Percentiles rank a stretch among this genome's conserved stretches.
phyloP scores from a whole-genome alignment of 345 rosid species.

The Eucalyptus leucophloia region DNA sequence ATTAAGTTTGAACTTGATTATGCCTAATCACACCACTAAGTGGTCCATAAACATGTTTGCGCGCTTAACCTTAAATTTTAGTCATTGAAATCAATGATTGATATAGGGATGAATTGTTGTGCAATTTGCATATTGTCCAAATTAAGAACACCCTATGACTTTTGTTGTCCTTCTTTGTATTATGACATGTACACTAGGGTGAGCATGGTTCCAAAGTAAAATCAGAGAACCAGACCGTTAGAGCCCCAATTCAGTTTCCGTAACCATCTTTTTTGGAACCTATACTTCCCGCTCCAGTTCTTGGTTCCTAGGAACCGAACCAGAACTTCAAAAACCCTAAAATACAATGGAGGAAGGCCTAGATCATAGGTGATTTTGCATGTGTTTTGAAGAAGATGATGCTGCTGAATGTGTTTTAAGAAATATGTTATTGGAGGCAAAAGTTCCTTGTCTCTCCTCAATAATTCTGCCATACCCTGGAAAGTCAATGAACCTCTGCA shows the following conservation, averaged over 20 bases:
- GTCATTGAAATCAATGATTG: not conserved
- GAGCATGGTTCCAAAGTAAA: not conserved
- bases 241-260: not conserved
- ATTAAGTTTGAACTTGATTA: not conserved
- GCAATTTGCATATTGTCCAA: not conserved
- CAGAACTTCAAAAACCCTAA: slow-evolving; percentile 5
- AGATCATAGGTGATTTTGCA: slow-evolving; percentile 52
- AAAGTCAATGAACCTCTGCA: slow-evolving; percentile 70
- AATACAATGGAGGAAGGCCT: slow-evolving; percentile 92
- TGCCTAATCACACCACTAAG: not conserved
- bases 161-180: no score
- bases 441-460: slow-evolving; percentile 96
- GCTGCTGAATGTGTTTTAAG: slow-evolving; percentile 94
- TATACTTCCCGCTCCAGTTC: not conserved
- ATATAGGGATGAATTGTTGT: not conserved
- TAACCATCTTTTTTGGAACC: not conserved
- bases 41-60: not conserved
- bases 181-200: not conserved
- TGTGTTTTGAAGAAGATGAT: slow-evolving; percentile 18
- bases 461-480: slow-evolving; percentile 91
- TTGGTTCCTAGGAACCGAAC: not conserved
- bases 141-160: no score
- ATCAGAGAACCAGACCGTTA: not conserved
- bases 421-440: slow-evolving; percentile 92
- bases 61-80: not conserved